Conservation (phyloP, 495 filamentous ascomycete species). For the Talaromyces proteolyticus region DNA sequence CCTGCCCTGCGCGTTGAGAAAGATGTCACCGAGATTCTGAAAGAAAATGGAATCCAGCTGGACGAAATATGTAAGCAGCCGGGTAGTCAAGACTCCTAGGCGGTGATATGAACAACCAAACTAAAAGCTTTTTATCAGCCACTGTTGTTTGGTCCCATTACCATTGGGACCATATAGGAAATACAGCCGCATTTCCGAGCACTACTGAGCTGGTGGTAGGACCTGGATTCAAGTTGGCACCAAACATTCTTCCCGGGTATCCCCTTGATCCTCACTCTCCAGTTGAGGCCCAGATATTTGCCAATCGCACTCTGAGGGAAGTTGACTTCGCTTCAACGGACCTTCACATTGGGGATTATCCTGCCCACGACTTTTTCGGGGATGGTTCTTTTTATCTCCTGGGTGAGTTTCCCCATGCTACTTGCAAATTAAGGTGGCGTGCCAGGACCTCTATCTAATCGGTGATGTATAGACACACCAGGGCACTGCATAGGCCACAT, state of each 20-base stretch:
- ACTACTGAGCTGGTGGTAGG: neutral
- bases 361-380: neutral
- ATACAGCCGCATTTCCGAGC: neutral
- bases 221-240: neutral
- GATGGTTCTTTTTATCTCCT: neutral
- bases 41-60: constrained; percentile 11
- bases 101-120: neutral
- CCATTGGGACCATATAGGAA: neutral
- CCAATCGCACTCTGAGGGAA: neutral
- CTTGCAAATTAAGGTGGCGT: too few relatives aligned
- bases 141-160: neutral
- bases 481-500: neutral
- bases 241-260: neutral
- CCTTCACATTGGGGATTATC: neutral
- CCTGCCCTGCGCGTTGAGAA: constrained; percentile 16
- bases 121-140: neutral
- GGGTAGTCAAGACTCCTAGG: neutral
- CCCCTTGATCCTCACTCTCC: neutral
- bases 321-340: neutral
- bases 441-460: too few relatives aligned
- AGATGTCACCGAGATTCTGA: constrained; percentile 22
- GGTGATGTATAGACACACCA: too few relatives aligned
- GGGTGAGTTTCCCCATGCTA: too few relatives aligned
- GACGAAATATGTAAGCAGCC: constrained; percentile 2
- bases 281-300: neutral